phyloP scores from a whole-genome alignment of 2,329 filamentous ascomycete species.

The Uncinocarpus reesii region DNA sequence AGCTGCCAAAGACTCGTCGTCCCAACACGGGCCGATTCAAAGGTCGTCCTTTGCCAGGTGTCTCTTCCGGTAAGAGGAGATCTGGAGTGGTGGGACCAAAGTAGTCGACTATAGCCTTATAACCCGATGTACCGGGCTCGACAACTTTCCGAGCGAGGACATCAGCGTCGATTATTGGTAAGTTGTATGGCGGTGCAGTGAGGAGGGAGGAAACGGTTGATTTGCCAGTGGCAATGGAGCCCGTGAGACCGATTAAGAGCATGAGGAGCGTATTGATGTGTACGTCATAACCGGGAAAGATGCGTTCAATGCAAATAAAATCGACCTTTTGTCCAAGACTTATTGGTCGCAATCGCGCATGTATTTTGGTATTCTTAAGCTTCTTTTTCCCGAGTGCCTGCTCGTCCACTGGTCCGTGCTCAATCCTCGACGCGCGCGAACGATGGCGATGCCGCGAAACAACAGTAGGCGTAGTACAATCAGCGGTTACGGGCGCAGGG shows the following conservation, averaged over 20 bases:
- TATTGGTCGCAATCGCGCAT: too few relatives aligned
- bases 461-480: too few relatives aligned
- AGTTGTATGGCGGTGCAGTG: conserved; percentile 64
- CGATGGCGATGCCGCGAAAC: too few relatives aligned
- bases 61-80: conserved; percentile 55
- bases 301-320: not conserved
- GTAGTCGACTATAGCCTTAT: conserved; percentile 68
- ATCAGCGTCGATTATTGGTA: conserved; percentile 92
- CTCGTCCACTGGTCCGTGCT: too few relatives aligned
- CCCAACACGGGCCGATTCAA: conserved; percentile 82
- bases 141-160: conserved; percentile 85
- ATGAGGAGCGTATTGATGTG: conserved; percentile 41
- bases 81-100: conserved; percentile 79
- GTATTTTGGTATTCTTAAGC: too few relatives aligned
- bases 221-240: conserved; percentile 96
- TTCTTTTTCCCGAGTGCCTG: too few relatives aligned
- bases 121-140: conserved; percentile 77
- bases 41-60: conserved; percentile 42
- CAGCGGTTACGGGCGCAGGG: too few relatives aligned
- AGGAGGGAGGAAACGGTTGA: conserved; percentile 86
- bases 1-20: conserved; percentile 72
- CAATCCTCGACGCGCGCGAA: too few relatives aligned
- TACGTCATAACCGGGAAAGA: not conserved
- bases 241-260: conserved; percentile 91
- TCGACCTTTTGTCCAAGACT: too few relatives aligned